Percentiles rank a stretch among this genome's conserved stretches.
Conservation (phyloP, 805 yeast genomes). For the Wickerhamiella musiphila region DNA sequence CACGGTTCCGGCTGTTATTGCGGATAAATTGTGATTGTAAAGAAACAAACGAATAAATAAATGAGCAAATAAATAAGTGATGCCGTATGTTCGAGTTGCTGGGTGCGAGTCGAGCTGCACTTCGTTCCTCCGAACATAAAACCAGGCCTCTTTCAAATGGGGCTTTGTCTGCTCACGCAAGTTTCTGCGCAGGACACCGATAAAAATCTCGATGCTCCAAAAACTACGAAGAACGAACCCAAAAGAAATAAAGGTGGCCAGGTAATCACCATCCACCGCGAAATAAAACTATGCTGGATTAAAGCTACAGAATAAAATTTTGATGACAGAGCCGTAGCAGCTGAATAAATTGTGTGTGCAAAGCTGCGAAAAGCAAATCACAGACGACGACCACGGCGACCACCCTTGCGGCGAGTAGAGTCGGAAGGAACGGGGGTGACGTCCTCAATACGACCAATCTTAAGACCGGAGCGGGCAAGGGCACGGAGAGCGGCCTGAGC, state of each 20-base stretch:
- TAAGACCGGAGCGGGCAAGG: slow-evolving; percentile 98
- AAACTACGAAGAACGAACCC: not conserved
- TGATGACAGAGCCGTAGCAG: too few species aligned
- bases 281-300: too few species aligned
- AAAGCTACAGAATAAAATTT: too few species aligned
- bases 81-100: too few species aligned
- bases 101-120: too few species aligned
- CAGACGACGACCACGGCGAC: slow-evolving; percentile 99
- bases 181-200: slow-evolving; percentile 1
- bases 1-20: too few species aligned
- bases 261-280: not conserved
- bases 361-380: slow-evolving; percentile 18
- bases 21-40: too few species aligned
- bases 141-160: too few species aligned
- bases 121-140: too few species aligned
- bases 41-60: too few species aligned
- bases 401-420: slow-evolving; percentile 99
- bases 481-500: slow-evolving; percentile 99
- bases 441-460: slow-evolving; percentile 99
- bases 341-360: not conserved
- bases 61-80: too few species aligned
- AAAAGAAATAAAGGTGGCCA: not conserved
- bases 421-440: slow-evolving; percentile 99
- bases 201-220: too few species aligned
- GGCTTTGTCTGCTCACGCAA: slow-evolving; percentile 1